Percentiles rank a stretch among this genome's conserved stretches.
phyloP scores from a whole-genome alignment of 2,329 filamentous ascomycete genomes.

The Colletotrichum musae region DNA sequence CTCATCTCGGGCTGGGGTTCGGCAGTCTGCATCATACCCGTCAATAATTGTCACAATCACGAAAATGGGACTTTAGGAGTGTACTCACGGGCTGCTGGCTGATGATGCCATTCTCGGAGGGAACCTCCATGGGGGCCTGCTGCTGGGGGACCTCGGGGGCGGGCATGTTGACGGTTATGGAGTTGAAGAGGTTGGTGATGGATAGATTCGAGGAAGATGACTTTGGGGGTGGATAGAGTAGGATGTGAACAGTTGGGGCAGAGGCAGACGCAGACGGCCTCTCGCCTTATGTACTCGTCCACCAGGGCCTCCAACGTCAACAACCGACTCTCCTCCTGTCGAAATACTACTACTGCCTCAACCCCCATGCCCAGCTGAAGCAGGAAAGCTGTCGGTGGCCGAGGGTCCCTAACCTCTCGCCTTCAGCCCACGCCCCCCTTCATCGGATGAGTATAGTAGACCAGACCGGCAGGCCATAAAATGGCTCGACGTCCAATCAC shows the following conservation, averaged over 20 bases:
- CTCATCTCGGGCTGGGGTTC: constrained; percentile 57
- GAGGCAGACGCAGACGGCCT: neutral
- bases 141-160: constrained; percentile 57
- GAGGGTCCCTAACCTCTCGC: constrained; percentile 30
- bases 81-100: constrained; percentile 59
- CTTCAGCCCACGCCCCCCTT: constrained; percentile 21
- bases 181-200: neutral
- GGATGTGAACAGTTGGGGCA: too few species aligned
- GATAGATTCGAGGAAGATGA: neutral
- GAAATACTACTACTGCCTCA: neutral
- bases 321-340: constrained; percentile 2
- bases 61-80: too few species aligned
- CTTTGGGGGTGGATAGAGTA: neutral
- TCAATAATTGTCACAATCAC: neutral
- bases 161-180: constrained; percentile 53
- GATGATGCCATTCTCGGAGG: constrained; percentile 53
- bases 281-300: constrained; percentile 34
- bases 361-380: constrained; percentile 23
- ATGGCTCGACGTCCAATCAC: constrained; percentile 17
- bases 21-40: neutral
- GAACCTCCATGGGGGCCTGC: constrained; percentile 60
- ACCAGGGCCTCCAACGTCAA: constrained; percentile 5
- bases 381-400: constrained; percentile 21
- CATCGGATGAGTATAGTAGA: constrained; percentile 26
- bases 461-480: constrained; percentile 20